Conservation (phyloP, 1,284 basidiomycete species). For the Neolentinus lepideus region DNA sequence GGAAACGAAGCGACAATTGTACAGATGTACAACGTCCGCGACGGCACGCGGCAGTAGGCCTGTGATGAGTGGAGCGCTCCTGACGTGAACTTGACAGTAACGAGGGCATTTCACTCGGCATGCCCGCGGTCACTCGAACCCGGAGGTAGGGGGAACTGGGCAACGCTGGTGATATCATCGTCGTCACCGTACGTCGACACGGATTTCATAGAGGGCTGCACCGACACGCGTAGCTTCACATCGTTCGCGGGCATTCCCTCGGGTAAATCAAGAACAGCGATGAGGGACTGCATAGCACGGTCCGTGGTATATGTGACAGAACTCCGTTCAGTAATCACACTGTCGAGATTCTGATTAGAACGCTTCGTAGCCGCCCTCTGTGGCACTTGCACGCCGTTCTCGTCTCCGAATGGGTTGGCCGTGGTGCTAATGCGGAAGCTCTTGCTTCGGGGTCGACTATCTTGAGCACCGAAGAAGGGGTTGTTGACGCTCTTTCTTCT, state of each 20-base stretch:
- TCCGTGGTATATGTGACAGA: conserved; percentile 26
- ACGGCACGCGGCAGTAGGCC: not conserved
- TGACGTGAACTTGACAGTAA: not conserved
- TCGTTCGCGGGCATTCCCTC: conserved; percentile 27
- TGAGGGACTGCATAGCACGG: conserved; percentile 49
- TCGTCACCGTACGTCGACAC: not conserved
- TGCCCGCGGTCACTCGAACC: not conserved
- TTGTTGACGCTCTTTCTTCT: conserved; percentile 34
- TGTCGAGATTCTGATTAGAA: conserved; percentile 12
- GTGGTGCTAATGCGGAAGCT: conserved; percentile 12
- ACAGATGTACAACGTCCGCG: not conserved
- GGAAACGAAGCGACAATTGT: not conserved
- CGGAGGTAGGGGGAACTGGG: not conserved
- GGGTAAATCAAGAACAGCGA: conserved; percentile 50
- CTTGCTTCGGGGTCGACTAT: conserved; percentile 19
- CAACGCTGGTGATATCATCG: not conserved
- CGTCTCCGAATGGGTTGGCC: conserved; percentile 30
- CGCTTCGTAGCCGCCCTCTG: conserved; percentile 11
- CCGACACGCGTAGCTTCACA: not conserved
- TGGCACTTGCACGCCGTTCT: conserved; percentile 12
- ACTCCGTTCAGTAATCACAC: conserved; percentile 16
- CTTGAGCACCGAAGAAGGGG: conserved; percentile 57
- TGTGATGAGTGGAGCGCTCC: not conserved
- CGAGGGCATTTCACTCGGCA: not conserved
- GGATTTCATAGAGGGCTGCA: not conserved